Base-by-base conservation (phyloP, 2,329 filamentous ascomycete genomes). In the Seiridium unicorne region DNA sequence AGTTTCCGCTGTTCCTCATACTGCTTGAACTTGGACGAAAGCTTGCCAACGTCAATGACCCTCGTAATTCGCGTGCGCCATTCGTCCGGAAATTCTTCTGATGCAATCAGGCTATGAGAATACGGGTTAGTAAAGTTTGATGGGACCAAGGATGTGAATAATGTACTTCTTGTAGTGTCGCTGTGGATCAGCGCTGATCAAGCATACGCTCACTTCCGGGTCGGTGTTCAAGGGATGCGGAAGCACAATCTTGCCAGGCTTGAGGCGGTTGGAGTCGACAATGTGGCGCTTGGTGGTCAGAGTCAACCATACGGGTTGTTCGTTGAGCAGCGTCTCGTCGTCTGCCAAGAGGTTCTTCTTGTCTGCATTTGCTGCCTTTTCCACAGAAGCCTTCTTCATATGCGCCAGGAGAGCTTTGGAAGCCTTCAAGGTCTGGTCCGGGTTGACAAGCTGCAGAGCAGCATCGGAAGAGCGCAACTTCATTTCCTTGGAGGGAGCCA, bases 1-100 rank as follows among this genome's bases (percentile, higher is more conserved):
- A 99, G 84, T 75, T 95, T 92, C 65, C 95, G 84, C 76, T 91
- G 88, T 57, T 87, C 87, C 79, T 99, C 95, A 77, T 92, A 99
- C 62, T 90, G 86, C 80, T 90, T 89, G 83, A 90, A 97, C 79
- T 95, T 94, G 68, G 89, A 84, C 71, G 79, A 79, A 63, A 99
- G 82, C 76, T 98, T 96, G 69, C 84, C 83, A 66, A 93, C 79
- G 68, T 93, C 92, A 69, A 98, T 89, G 51, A 99, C 85, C 65
- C 88, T 84, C 56, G 86, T 88, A 70, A 94, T 88, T 67, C 87
- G 85, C 71, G 85, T 83, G 69, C 85, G 81, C 63, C 92, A 82
- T 51, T 83, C 81, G 60, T 81, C 79, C 38, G 90, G 90, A 79
- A 92, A 93, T 35, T 86, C 84, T 47, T 89, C 84, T 59, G 89